Base-by-base conservation (phyloP, 2,329 filamentous ascomycete species). In the Xylariales sp. region DNA sequence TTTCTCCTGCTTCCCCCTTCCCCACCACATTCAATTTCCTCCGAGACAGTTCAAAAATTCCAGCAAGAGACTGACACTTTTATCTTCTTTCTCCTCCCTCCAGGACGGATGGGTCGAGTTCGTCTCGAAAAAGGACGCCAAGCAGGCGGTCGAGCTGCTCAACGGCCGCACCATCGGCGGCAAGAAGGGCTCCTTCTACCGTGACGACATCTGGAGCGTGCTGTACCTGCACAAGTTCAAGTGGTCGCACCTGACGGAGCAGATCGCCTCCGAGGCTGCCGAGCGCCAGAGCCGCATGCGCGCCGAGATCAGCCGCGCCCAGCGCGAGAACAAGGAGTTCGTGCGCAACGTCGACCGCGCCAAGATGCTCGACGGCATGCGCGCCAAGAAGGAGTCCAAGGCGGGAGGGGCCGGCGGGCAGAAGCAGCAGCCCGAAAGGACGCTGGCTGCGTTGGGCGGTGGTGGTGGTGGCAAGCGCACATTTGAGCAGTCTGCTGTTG, bases 121-220 rank as follows among this genome's bases (percentile, higher is more conserved):
- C 52, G 61, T 79, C 24, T 72, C 74, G 45, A 93, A 93, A 61
- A 73, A 74, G 46, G 81, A 90, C 45, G 88, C 88, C 24, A 88
- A 90, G 59, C 68, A 76, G n/a, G 83, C 78, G 0, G 85, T 81
- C 34, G 83, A 88, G 48, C 72, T 85, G 18, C 69, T 94, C 34
- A 94, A 94, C 55, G 83, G 84, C 29, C 77, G 76, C 45, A 86
- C 76, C 11, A 85, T 93, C 42, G 87, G 87, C 35, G 88, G 88
- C 18, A 90, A 90, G 66, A 94, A 94, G 66, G 76, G 86, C 11
- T 78, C 76, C 33, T 88, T 85, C 57, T 94, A 91, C 65, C 79
- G 85, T 51, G 88, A 94, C 57, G 88, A 94, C 58, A 74, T 94
- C 30, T 94, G 88, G 88, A 90, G 85, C 51, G 66, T 93, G 45